A percentile compares a stretch with the other conserved stretches of the same genome.
Conservation (phyloP, 225 moss, liverwort and hornwort species). For the Pseudoscleropodium purum region DNA sequence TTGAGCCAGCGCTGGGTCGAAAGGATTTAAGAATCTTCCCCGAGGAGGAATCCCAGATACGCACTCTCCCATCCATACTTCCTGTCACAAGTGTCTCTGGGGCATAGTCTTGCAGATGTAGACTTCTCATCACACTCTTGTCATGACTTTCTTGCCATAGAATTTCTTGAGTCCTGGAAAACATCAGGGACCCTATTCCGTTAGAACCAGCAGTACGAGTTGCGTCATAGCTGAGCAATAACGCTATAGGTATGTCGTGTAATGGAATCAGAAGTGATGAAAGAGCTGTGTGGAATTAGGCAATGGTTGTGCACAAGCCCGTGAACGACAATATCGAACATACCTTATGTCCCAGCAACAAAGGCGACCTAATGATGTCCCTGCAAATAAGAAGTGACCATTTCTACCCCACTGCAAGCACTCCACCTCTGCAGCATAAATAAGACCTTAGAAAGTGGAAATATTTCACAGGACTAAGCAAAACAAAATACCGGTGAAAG, state of each 20-base stretch:
- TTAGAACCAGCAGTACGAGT: neutral
- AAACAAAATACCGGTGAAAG: neutral
- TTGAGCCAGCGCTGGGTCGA: neutral
- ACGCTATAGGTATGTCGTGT: neutral
- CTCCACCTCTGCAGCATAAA: slow-evolving; percentile 28
- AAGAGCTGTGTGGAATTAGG: neutral
- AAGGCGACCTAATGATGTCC: slow-evolving; percentile 37
- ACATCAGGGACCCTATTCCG: neutral
- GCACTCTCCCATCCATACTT: slow-evolving; percentile 41
- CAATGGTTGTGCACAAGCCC: neutral
- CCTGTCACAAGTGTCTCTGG: slow-evolving; percentile 36
- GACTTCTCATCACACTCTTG: slow-evolving; percentile 32
- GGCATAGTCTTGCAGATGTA: slow-evolving; percentile 43
- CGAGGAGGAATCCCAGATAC: slow-evolving; percentile 27
- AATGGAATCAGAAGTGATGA: neutral
- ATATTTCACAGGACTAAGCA: neutral
- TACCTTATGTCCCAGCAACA: slow-evolving; percentile 57
- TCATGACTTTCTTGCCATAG: slow-evolving; percentile 30
- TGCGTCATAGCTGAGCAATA: neutral
- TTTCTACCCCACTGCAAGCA: slow-evolving; percentile 52
- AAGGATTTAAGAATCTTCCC: slow-evolving; percentile 14
- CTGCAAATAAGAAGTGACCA: slow-evolving; percentile 32
- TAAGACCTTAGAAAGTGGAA: neutral
- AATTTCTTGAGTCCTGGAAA: slow-evolving; percentile 19
- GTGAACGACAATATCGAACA: neutral